Conservation (phyloP, 495 filamentous ascomycete genomes). For the Trichoderma orchidacearum region DNA sequence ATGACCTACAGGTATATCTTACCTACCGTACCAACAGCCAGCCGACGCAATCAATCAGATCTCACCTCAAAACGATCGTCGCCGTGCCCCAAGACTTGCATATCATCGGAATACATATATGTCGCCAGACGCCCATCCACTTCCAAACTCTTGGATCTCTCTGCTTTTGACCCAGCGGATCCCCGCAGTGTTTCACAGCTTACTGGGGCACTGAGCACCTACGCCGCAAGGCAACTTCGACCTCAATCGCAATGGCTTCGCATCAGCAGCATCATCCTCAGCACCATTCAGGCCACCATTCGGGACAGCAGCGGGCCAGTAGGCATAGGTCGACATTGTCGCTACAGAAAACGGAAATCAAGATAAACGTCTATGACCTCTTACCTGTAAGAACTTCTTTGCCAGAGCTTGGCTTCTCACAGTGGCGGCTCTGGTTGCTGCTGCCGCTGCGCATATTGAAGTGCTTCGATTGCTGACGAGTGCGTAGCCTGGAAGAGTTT, state of each 20-base stretch:
- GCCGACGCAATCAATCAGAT: neutral
- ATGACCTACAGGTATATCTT: no score
- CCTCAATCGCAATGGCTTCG: neutral
- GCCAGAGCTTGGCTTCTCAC: neutral
- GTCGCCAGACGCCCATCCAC: no score
- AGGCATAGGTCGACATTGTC: constrained; percentile 43
- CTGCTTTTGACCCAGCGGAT: neutral
- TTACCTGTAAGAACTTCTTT: constrained; percentile 43
- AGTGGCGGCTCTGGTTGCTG: neutral
- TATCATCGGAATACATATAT: no score
- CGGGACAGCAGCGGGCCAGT: neutral
- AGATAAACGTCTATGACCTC: constrained; percentile 72
- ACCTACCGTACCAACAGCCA: no score
- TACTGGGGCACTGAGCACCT: no score
- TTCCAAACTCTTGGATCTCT: neutral
- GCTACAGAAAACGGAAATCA: constrained; percentile 52
- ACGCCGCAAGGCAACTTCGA: neutral
- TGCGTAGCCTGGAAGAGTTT: constrained; percentile 48
- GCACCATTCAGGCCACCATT: neutral
- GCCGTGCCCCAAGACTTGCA: neutral
- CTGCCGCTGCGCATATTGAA: neutral
- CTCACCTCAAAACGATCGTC: neutral
- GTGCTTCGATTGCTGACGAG: constrained; percentile 3
- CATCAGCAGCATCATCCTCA: neutral
- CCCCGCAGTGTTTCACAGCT: neutral